Evolutionary conservation across 2,329 filamentous ascomycete species (phyloP).

Genomic region (Magnaporthiopsis poae): DNA sequence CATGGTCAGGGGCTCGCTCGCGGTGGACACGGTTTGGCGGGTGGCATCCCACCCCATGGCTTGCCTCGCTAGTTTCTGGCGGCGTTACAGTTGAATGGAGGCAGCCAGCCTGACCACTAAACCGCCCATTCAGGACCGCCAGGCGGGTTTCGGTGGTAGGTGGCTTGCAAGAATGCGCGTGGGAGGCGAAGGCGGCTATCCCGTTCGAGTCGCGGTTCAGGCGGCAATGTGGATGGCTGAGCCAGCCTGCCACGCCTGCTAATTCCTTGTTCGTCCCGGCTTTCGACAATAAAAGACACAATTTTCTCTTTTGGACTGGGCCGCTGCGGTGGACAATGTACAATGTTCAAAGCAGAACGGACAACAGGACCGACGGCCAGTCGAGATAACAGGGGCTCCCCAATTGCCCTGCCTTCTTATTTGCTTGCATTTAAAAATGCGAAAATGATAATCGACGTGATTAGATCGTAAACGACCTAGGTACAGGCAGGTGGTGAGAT

Average conservation of each 20-base stretch:
- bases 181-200: not conserved
- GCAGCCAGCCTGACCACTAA: not conserved
- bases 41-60: no score
- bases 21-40: no score
- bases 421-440: no score
- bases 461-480: no score
- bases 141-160: no score
- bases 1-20: not conserved
- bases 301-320: not conserved
- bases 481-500: no score
- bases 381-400: not conserved
- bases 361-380: not conserved
- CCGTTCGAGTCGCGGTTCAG: not conserved
- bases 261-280: not conserved
- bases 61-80: no score
- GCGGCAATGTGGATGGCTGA: not conserved
- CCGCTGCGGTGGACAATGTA: not conserved
- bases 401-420: no score
- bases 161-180: not conserved
- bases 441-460: no score
- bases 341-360: not conserved
- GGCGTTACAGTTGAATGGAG: not conserved
- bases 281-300: not conserved
- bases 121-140: not conserved
- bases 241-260: not conserved